These are phyloP conservation scores for Vaccinium vitisidaea DNA, from an alignment of 148 eudicot genomes.

Conservation along the genomic window DNA sequence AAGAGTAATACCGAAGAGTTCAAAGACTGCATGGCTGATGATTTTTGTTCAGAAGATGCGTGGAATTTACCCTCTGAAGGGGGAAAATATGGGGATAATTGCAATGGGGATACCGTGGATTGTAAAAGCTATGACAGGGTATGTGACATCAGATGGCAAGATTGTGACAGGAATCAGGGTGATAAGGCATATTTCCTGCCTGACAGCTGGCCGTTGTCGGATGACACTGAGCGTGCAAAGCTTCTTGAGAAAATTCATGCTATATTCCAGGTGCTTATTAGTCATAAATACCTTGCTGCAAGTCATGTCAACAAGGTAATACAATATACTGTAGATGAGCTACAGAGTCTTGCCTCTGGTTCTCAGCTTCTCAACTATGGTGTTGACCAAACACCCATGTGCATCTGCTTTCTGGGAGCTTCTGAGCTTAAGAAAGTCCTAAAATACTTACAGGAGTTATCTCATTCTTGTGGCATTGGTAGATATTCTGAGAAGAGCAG, in stretches of 20 bases:
- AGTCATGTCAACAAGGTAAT: slow-evolving; percentile 74
- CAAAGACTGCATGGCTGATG: slow-evolving; percentile 40
- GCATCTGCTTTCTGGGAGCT: slow-evolving; percentile 88
- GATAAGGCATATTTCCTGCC: slow-evolving; percentile 41
- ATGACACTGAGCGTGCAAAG: slow-evolving; percentile 70
- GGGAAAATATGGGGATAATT: slow-evolving; percentile 34
- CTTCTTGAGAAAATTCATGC: slow-evolving; percentile 72
- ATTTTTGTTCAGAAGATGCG: slow-evolving; percentile 44
- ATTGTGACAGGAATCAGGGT: slow-evolving; percentile 38
- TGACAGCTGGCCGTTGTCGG: slow-evolving; percentile 72
- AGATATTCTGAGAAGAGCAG: slow-evolving; percentile 59
- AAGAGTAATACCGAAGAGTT: slow-evolving; percentile 31
- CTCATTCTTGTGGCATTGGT: slow-evolving; percentile 62
- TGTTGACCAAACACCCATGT: slow-evolving; percentile 67
- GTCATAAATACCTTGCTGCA: slow-evolving; percentile 67
- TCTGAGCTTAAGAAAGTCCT: slow-evolving; percentile 62
- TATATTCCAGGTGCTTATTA: slow-evolving; percentile 50
- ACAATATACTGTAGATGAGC: slow-evolving; percentile 66
- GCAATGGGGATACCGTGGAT: slow-evolving; percentile 34
- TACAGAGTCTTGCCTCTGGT: slow-evolving; percentile 65
- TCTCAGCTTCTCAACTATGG: slow-evolving; percentile 65
- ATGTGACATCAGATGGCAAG: slow-evolving; percentile 42
- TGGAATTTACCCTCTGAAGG: slow-evolving; percentile 51
- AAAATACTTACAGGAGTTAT: slow-evolving; percentile 69
- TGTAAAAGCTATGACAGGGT: slow-evolving; percentile 31